Base-by-base conservation (phyloP, 2,329 filamentous ascomycete genomes). In the Aspergillus spinulosporus region DNA sequence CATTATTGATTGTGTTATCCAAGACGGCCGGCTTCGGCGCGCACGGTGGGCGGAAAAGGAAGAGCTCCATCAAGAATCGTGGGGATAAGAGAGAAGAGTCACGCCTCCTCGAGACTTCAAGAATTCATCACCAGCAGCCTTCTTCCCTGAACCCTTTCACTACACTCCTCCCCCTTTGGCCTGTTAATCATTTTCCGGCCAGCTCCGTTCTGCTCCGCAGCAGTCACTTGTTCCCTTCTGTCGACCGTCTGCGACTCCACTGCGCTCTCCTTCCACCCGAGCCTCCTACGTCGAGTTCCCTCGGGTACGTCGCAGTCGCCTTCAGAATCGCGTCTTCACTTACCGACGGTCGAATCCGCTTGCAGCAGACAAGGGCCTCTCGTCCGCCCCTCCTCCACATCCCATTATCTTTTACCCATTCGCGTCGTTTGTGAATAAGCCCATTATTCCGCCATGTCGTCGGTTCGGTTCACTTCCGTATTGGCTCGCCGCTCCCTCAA, bases 401-500 rank as follows among this genome's bases (percentile, higher is more conserved):
- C 56, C 53, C 52, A 43, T 5, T 52, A 57, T 53, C 51, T 32
- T 56, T 54, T 5, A 49, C 42, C 48, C 54, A 37, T 49, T 49
- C 55, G 44, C 52, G 39, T 40, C 43, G 46, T 52, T 53, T 57
- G 53, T 48, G 44, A 57, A 51, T 51, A 52, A 47, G 56, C 31
- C 29, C 31, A 36, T 43, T 46, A 36, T 43, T 46, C 39, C 57
- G 67, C 61, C 55, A 73, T 73, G 70, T 66, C 68, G 64, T 64
- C 71, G 49, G 65, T 72, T 68, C 72, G 72, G 67, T 68, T 68
- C 62, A 68, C 63, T 71, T 74, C 72, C 72, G 72, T 70, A 64
- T 68, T 69, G 64, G 69, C 71, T 67, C 69, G 70, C 60, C 68
- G 68, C 54, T 65, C 67, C 55, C 57, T 70, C 54, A 64, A 65